Evolutionary conservation across 2,329 filamentous ascomycete species (phyloP).

Genomic region (Pestalotiopsis sp.): DNA sequence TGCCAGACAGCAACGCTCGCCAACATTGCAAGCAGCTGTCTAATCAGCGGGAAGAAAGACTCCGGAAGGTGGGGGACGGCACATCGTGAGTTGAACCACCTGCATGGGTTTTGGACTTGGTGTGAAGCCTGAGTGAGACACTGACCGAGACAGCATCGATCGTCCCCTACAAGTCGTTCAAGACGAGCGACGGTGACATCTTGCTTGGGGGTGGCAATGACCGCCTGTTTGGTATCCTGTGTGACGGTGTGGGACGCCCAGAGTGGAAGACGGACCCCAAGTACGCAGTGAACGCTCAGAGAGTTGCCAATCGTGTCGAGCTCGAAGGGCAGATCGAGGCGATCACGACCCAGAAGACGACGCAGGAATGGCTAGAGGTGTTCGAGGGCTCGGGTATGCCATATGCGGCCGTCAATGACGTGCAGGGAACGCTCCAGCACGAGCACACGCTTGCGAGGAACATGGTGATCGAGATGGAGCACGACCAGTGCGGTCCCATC

Average conservation of each 20-base stretch:
- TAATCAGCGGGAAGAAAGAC: constrained; percentile 87
- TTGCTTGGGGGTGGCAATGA: constrained; percentile 76
- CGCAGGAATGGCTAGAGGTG: constrained; percentile 81
- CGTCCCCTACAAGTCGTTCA: constrained; percentile 89
- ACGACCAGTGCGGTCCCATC: constrained; percentile 80
- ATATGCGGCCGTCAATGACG: constrained; percentile 92
- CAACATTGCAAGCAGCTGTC: constrained; percentile 91
- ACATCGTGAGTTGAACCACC: constrained; percentile 67
- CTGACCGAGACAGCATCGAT: constrained; percentile 71
- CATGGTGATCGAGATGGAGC: constrained; percentile 90
- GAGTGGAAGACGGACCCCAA: constrained; percentile 63
- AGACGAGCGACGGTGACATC: constrained; percentile 71
- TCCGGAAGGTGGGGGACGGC: constrained; percentile 93
- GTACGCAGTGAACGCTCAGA: constrained; percentile 62
- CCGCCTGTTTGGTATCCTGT: constrained; percentile 67
- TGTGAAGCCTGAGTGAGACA: not conserved
- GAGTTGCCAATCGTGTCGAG: constrained; percentile 72
- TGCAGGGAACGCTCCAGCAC: constrained; percentile 82
- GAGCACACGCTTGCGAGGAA: constrained; percentile 80
- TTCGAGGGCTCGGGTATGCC: constrained; percentile 93
- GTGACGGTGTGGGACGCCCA: constrained; percentile 57
- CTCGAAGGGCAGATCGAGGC: constrained; percentile 80
- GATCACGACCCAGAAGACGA: constrained; percentile 76
- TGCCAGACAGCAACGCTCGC: constrained; percentile 92
- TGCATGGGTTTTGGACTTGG: not conserved